Conservation (phyloP, 768 basidiomycete genomes). For the Mycena metata region DNA sequence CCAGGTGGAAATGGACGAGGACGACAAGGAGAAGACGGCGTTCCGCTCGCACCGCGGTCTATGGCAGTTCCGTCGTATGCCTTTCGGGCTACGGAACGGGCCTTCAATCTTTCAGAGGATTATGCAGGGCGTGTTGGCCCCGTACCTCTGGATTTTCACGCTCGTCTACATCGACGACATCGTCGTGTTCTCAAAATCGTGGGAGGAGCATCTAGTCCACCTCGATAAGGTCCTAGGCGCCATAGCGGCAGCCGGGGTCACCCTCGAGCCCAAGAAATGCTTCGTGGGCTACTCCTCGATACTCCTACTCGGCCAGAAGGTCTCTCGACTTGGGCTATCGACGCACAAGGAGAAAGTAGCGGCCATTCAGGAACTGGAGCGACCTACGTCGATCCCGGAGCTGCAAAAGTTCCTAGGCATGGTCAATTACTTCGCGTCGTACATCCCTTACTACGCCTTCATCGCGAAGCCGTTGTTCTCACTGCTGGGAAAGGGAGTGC, state of each 20-base stretch:
- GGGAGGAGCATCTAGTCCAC: constrained; percentile 40
- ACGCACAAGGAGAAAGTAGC: no score
- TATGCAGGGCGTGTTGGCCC: not conserved
- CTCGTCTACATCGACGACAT: constrained; percentile 46
- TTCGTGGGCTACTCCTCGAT: no score
- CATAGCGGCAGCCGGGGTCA: constrained; percentile 39
- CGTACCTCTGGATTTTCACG: constrained; percentile 10
- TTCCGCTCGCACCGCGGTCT: constrained; percentile 49
- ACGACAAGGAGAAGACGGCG: constrained; percentile 44
- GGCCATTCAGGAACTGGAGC: no score
- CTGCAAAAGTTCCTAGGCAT: constrained; percentile 44
- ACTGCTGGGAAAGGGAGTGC: constrained; percentile 39
- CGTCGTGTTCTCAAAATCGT: constrained; percentile 32
- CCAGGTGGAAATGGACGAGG: constrained; percentile 43
- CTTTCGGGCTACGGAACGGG: constrained; percentile 14
- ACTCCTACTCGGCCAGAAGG: no score
- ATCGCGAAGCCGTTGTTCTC: constrained; percentile 43
- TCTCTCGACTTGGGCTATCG: no score
- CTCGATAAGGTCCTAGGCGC: constrained; percentile 37
- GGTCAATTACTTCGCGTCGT: constrained; percentile 45
- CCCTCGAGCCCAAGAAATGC: constrained; percentile 34
- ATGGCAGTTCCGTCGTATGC: constrained; percentile 43
- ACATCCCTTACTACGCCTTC: constrained; percentile 45
- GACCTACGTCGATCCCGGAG: constrained; percentile 15
- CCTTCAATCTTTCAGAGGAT: constrained; percentile 14